Evolutionary conservation across 179 eudicot genomes (phyloP).

Genomic region (Vitellaria paradoxa): DNA sequence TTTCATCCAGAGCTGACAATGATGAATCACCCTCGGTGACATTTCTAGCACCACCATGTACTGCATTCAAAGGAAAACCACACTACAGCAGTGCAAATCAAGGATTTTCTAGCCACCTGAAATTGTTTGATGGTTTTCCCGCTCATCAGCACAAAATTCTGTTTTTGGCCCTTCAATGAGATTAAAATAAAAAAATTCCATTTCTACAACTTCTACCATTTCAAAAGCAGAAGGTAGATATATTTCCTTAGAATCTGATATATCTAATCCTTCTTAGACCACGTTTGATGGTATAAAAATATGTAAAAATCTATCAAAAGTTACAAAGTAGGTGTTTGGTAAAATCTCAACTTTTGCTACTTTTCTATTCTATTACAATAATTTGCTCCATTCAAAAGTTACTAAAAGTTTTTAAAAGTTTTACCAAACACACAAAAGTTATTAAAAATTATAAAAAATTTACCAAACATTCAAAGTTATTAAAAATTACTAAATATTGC

Average conservation of each 20-base stretch:
- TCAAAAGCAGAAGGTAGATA: conserved; percentile 26
- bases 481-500: too few species aligned
- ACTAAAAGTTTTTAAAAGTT: too few species aligned
- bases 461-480: too few species aligned
- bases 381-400: too few species aligned
- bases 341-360: too few species aligned
- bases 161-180: conserved; percentile 92
- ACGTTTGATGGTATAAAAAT: too few species aligned
- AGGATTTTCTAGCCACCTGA: conserved; percentile 67
- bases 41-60: conserved; percentile 65
- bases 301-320: too few species aligned
- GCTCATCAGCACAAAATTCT: conserved; percentile 96
- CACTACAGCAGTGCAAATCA: conserved; percentile 88
- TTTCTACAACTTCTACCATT: conserved; percentile 61
- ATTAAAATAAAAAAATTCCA: conserved; percentile 55
- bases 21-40: conserved; percentile 90
- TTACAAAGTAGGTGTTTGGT: too few species aligned
- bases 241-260: conserved; percentile 29
- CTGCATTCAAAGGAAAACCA: conserved; percentile 90
- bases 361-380: too few species aligned
- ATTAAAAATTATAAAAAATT: too few species aligned
- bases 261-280: conserved; percentile 84
- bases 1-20: conserved; percentile 77
- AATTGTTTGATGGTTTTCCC: conserved; percentile 80
- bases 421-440: too few species aligned